These are phyloP conservation scores for Poa annua DNA, from an alignment of 176 grass and related monocot species.

Conservation along the genomic window DNA sequence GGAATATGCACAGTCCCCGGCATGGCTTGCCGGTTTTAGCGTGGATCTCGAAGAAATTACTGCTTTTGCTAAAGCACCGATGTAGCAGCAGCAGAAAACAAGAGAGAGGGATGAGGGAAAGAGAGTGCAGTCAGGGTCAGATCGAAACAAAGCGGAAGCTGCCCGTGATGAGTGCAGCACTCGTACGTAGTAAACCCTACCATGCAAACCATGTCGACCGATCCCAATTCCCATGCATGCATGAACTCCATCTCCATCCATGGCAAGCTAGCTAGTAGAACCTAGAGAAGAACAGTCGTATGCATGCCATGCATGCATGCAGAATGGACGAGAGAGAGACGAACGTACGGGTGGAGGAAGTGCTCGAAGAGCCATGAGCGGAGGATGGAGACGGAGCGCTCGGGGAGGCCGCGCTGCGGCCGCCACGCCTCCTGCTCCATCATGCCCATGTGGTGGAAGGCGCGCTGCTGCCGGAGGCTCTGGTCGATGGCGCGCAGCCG, in stretches of 20 bases:
- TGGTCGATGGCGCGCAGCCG: slow-evolving; percentile 87
- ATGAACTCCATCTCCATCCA: background rate
- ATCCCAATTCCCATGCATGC: slow-evolving; percentile 31
- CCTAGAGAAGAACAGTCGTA: slow-evolving; percentile 1
- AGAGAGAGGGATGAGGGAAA: background rate
- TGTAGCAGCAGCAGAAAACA: background rate
- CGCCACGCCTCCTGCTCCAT: slow-evolving; percentile 99
- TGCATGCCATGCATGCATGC: background rate
- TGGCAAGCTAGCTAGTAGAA: background rate
- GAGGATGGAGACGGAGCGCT: slow-evolving; percentile 85
- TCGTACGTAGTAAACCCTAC: background rate
- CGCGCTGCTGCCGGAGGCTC: slow-evolving; percentile 88
- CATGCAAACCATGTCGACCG: background rate
- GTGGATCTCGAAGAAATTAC: slow-evolving; percentile 88
- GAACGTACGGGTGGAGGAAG: slow-evolving; percentile 97
- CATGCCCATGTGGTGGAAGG: slow-evolving; percentile 99
- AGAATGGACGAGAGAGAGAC: too few species aligned
- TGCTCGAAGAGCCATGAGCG: slow-evolving; percentile 98
- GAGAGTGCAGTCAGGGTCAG: background rate
- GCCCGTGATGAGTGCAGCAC: slow-evolving; percentile 42
- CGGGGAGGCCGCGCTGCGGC: slow-evolving; percentile 93
- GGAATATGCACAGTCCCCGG: slow-evolving; percentile 55
- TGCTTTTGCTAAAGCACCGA: slow-evolving; percentile 57
- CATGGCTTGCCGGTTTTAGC: slow-evolving; percentile 58
- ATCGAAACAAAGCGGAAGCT: slow-evolving; percentile 51